Base-by-base conservation (phyloP, 2,329 filamentous ascomycete genomes). In the Trichophaea hybrida region DNA sequence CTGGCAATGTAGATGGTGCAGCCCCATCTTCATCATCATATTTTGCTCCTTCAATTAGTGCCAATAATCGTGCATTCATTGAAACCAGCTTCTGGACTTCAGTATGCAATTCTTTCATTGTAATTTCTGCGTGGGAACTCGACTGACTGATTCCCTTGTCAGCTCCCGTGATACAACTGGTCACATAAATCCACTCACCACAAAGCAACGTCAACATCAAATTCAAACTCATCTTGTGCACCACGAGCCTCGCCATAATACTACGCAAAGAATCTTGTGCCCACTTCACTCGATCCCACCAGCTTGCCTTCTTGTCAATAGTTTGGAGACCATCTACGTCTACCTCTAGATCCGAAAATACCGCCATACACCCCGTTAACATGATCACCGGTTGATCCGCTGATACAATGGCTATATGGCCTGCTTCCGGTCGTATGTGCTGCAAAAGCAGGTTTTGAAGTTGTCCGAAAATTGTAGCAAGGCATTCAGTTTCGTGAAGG, bases 171-270 rank as follows among this genome's bases (percentile, higher is more conserved):
- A 43, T 43, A 4, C n/a, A 4, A 43, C 10, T 43, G 38, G 38
- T 24, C 24, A 24, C 24, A 24, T 2, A 24, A 24, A 24, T 10
- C 2, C n/a, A 4, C 54, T 46, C 50, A 57, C 58, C 58, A 50
- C n/a, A 35, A 6, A 60, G 35, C 57, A 57, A 50, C 10, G 34
- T 12, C 15, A 60, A 46, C 48, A 60, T 53, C 34, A 57, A 52
- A 44, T 6, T 38, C 44, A 60, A 15, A n/a, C 51, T 51, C 15
- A 40, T n/a, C 34, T 57, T 60, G 8, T 57, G 54, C 12, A 10
- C 51, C 12, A 49, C 52, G n/a, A 60, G 55, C n/a, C 17, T 44
- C 37, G 38, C 13, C 34, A 60, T 32, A 2, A 57, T n/a, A 17
- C 57, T 34, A 5, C 31, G 17, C 40, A 60, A 35, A 44, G 53